Evolutionary conservation across 108 stramenopile genomes (phyloP), one percentile per base, ranked within the genome.

Genomic region (Bacterosira constricta): DNA sequence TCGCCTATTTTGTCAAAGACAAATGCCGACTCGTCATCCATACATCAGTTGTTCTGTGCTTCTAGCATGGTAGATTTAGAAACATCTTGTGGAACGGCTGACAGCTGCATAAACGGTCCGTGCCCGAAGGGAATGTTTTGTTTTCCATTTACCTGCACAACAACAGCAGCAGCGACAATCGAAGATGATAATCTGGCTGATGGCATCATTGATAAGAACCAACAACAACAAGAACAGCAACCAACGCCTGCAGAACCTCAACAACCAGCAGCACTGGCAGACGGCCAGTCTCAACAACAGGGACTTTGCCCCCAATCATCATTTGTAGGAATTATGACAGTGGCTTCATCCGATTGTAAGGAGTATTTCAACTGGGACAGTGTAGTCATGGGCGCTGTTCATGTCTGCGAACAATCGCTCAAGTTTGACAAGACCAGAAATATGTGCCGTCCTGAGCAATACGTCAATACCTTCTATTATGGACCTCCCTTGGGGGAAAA

Each of bases 121-220:
- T 73, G 73, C 20, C 73, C 73, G 13, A 20, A 42, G n/a, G 63
- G 56, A 53, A 56, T 63, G 46, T 42, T 65, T 50, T 78, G 77
- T 42, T 64, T 70, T n/a, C 77, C 77, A 4, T 78, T 42, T 62
- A 35, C 64, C 0, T 69, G 69, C 39, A 31, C 37, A 1, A 21
- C 34, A 32, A 52, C 38, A 30, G 36, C 18, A 38, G 21, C 37
- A 1, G 30, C 34, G 21, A 52, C 38, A 30, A 26, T 20, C 31
- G 21, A 39, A 30, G 67, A 37, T 18, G 62, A 30, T 27, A 21
- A 32, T 15, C 6, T 55, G 2, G 31, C 35, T 35, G 32, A 15
- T 12, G 26, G 35, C 36, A 21, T 11, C 37, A 35, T 30, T 0
- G 35, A 58, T 57, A 34, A 20, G 12, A 35, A 31, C 36, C 42